phyloP scores from a whole-genome alignment of 2,329 filamentous ascomycete genomes.

The Volutella citrinella region DNA sequence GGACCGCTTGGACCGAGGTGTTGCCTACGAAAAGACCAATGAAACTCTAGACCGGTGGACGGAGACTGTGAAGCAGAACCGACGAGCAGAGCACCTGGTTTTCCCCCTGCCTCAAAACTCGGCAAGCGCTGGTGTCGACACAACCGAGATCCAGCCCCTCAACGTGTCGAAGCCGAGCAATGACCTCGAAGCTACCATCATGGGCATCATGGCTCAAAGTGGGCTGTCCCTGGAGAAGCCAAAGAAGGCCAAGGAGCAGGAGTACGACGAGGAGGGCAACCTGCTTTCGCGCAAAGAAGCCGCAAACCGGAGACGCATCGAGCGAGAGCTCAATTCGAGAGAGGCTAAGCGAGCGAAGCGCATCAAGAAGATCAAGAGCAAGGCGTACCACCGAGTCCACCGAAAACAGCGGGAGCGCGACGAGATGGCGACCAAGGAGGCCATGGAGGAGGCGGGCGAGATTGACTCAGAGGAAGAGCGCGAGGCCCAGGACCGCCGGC shows the following conservation, averaged over 20 bases:
- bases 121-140: conserved; percentile 56
- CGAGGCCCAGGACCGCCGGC: conserved; percentile 64
- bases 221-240: conserved; percentile 59
- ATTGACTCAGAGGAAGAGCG: conserved; percentile 64
- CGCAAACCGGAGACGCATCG: conserved; percentile 70
- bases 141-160: conserved; percentile 63
- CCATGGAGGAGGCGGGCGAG: conserved; percentile 54
- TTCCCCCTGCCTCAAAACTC: conserved; percentile 81
- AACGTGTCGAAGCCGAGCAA: conserved; percentile 64
- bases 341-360: conserved; percentile 87
- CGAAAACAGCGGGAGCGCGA: conserved; percentile 65
- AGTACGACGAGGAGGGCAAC: conserved; percentile 68
- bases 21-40: conserved; percentile 87
- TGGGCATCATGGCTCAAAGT: conserved; percentile 86
- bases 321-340: conserved; percentile 80
- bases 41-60: conserved; percentile 88
- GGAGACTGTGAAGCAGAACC: conserved; percentile 92
- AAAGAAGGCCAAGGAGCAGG: conserved; percentile 51
- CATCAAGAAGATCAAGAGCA: conserved; percentile 99
- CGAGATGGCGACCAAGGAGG: conserved; percentile 50
- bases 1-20: conserved; percentile 75
- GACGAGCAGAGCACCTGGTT: conserved; percentile 81
- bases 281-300: conserved; percentile 69
- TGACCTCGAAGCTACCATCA: conserved; percentile 81
- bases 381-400: conserved; percentile 88